Base-by-base conservation (phyloP, 2,329 filamentous ascomycete species). In the Cylindrodendrum hubeiense region DNA sequence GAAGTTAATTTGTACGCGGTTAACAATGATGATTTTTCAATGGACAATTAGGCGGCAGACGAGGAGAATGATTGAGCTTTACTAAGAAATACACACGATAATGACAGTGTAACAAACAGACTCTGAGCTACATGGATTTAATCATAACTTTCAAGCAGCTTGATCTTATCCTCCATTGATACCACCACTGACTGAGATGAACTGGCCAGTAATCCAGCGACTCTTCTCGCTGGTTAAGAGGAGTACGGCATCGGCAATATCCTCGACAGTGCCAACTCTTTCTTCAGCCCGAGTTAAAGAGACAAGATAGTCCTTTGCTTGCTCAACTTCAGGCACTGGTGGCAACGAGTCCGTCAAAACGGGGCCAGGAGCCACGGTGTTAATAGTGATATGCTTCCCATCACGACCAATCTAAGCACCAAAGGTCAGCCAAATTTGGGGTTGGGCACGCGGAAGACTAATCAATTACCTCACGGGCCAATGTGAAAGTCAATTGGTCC, bases 351-450 rank as follows among this genome's bases (percentile, higher is more conserved):
- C 79, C 12, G 80, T 81, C 6, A 44, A 47, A 7, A 78, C 75
- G 6, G 78, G 76, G 0, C 81, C 81, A 0, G 80, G 81, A 0
- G 77, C 75, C 17, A 82, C 66, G 8, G 79, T 79, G 60, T 83
- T 83, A 51, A 82, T 74, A 0, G 80, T 82, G 60, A 70, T 63
- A 26, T 56, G 24, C 37, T 65, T 67, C 44, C 50, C 51, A n/a
- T 58, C 59, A 13, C 67, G 68, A 1, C 67, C 68, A 30, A 69
- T 52, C 64, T 67, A 9, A 19, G 2, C 19, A 12, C 3, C 12
- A 6, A 46, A 9, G 21, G 41, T 41, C 46, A 43, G 44, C 19
- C 10, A 13, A 22, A n/a, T 1, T 2, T 5, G 5, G 21, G n/a
- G 17, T 2, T 5, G 2, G 17, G 13, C 1, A 4, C 21, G 41